These are phyloP conservation scores for Chalciporus piperatoides DNA, from an alignment of 1,284 basidiomycete species.

Conservation along the genomic window DNA sequence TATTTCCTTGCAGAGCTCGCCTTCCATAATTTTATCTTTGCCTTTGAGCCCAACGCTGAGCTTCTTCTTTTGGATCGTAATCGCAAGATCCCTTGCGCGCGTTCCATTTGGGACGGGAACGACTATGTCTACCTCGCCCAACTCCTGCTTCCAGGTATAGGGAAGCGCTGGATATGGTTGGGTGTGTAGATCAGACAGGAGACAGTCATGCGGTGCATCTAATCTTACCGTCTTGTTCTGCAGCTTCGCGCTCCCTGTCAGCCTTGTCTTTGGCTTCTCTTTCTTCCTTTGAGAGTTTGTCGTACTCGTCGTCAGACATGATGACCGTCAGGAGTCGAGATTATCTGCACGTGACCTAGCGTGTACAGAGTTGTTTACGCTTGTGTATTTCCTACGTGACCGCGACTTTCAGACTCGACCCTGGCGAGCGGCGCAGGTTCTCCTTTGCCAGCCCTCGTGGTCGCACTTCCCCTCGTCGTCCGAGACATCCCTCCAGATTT, in stretches of 20 bases:
- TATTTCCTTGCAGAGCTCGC: conserved; percentile 92
- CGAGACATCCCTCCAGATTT: conserved; percentile 5
- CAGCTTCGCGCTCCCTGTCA: conserved; percentile 65
- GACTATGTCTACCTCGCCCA: conserved; percentile 82
- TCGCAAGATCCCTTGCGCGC: conserved; percentile 69
- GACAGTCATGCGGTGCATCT: not conserved
- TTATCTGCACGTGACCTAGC: conserved; percentile 29
- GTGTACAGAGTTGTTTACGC: conserved; percentile 21
- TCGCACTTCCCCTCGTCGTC: conserved; percentile 12
- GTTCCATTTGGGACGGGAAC: conserved; percentile 88
- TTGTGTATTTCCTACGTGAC: conserved; percentile 27
- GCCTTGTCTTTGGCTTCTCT: conserved; percentile 67
- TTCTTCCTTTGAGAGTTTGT: conserved; percentile 76
- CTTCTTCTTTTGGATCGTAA: conserved; percentile 78
- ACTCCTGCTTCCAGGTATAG: conserved; percentile 89
- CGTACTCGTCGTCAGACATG: conserved; percentile 62
- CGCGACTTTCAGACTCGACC: conserved; percentile 17
- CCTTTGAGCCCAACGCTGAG: conserved; percentile 86
- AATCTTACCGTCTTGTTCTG: conserved; percentile 80
- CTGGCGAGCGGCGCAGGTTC: conserved; percentile 10
- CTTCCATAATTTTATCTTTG: conserved; percentile 78
- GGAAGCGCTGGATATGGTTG: conserved; percentile 64
- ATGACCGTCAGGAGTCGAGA: conserved; percentile 21
- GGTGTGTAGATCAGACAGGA: conserved; percentile 17
- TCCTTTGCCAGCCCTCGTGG: conserved; percentile 11